Evolutionary conservation across 441 rosid genomes (phyloP), one percentile per base, ranked within the genome.

Genomic region (Gossypium lobatum): DNA sequence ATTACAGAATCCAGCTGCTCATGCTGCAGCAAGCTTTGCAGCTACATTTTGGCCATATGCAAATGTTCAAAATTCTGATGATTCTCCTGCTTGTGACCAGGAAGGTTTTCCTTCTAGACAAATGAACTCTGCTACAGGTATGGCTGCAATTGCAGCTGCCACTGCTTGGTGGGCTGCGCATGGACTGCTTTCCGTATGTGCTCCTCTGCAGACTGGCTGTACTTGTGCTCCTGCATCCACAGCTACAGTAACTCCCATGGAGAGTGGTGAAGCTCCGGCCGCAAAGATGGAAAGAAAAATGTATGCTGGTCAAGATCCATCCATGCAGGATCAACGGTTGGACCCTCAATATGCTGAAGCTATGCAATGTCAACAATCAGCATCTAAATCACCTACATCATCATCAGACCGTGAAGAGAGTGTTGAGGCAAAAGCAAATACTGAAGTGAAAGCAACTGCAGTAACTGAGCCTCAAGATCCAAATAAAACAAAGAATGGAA

Each of bases 81-180:
- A 85, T 73, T 85, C 95, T 80, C 78, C 90, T 42, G 62, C 79
- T 75, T 84, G 83, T 72, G 63, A 63, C 26, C 87, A 83, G 71
- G 88, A 86, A 73, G 79, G 83, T 72, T 85, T 78, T 74, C 79
- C 77, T 46, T 74, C 86, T 16, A 64, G 82, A 64, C 93, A 77
- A 69, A 71, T 76, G 71, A 84, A 79, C 85, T 78, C 91, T 71
- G 76, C 81, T 70, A 89, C 98, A 31, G 85, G 86, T 81, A 72
- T 89, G 91, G 86, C 93, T 61, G 92, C 92, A 31, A 82, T 95
- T 57, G 93, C 88, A 59, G 96, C 93, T 75, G 99, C 98, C 81
- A 88, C 93, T 75, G 96, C 98, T 28, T 91, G 97, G 97, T 91
- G 99, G 99, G 92, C 93, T 37, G 92, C 99, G 68, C 96, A 95